A percentile compares a stretch with the other conserved stretches of the same genome.
Evolutionary conservation across 2,329 filamentous ascomycete species (phyloP).

Genomic region (Aspergillus arachidicola): DNA sequence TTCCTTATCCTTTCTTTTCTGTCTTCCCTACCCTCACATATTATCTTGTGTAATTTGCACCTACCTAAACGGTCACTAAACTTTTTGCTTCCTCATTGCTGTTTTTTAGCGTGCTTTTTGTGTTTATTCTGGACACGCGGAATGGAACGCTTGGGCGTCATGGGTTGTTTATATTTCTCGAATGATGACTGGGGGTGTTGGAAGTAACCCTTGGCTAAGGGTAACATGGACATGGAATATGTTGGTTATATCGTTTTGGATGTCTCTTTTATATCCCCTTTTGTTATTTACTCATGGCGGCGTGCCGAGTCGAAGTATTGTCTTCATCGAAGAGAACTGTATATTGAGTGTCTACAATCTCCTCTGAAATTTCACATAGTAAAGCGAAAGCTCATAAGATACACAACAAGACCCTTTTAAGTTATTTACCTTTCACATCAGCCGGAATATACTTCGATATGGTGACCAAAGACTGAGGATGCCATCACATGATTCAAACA

Average conservation of each 20-base stretch:
- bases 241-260: neutral
- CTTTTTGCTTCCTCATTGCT: neutral
- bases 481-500: neutral
- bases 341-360: neutral
- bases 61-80: neutral
- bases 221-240: neutral
- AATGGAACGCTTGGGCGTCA: constrained; percentile 5
- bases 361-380: neutral
- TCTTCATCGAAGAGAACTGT: neutral
- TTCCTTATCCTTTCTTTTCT: neutral
- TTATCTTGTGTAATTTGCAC: neutral
- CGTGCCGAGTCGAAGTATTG: neutral
- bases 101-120: constrained; percentile 4
- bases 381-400: neutral
- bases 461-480: too few relatives aligned
- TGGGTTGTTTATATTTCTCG: constrained; percentile 5
- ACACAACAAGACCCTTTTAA: neutral
- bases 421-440: neutral
- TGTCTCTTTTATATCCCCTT: constrained; percentile 2
- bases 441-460: too few relatives aligned
- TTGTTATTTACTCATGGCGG: neutral
- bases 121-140: neutral
- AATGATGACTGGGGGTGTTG: constrained; percentile 2
- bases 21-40: neutral
- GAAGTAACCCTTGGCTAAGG: neutral